Evolutionary conservation across 208 protist genomes (phyloP), one percentile per base, ranked within the genome.

Genomic region (Crithidia brevicula): DNA sequence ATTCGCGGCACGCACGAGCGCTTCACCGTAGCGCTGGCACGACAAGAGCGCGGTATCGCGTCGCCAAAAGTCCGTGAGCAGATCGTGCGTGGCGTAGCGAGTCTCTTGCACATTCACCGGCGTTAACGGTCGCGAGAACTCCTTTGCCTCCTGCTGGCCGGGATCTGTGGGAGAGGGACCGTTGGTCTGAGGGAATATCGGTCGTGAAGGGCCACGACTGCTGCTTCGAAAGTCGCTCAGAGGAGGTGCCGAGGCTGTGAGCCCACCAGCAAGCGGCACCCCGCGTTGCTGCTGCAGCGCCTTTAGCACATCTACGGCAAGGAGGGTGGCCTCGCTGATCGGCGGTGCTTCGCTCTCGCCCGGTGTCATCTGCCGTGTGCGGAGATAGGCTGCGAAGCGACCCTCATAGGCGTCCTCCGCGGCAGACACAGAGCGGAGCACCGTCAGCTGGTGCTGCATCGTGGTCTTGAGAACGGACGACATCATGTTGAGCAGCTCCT

Each of bases 401-500:
- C 52, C 20, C 23, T 63, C 40, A 25, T 62, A 59, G 18, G 4
- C 27, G 1, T 33, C 34, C 23, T 52, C 34, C 18, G 42, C 53
- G 27, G 15, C n/a, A 1, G 18, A 22, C 3, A 71, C 49, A 16
- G 23, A 30, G 15, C 42, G 52, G 20, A 77, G 42, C 30, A 43
- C 23, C 5, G 57, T 61, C 7, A 36, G 47, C 30, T 82, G 76
- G n/a, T 77, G 63, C 60, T 40, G 22, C 70, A 74, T 68, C 34
- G 65, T 69, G 6, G 62, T 36, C 28, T 33, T 56, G 13, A 82
- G 47, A 33, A 77, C 49, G 22, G 60, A 59, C 1, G 43, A 74
- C 76, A 77, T 74, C 50, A 74, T 67, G 20, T 54, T 68, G 28
- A 77, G 34, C 15, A 82, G 43, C 40, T 72, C 51, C 40, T 69